A percentile compares a stretch with the other conserved stretches of the same genome.
Conservation (phyloP, 495 filamentous ascomycete species). For the Xylaria venustula region DNA sequence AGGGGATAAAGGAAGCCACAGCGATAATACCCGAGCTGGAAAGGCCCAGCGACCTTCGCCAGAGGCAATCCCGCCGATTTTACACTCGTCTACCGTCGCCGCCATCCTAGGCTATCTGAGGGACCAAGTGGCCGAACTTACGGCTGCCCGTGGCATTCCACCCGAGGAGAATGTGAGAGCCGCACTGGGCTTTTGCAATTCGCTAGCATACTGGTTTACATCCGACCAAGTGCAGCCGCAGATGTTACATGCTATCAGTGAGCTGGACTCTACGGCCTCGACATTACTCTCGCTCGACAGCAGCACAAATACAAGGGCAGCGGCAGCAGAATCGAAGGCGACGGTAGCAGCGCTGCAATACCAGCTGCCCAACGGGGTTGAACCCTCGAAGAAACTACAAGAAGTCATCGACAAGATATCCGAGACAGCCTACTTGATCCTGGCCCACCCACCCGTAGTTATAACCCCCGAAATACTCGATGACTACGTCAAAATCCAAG, state of each 20-base stretch:
- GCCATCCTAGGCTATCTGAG: slow-evolving; percentile 20
- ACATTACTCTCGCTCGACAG: slow-evolving; percentile 27
- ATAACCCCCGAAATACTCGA: slow-evolving; percentile 70
- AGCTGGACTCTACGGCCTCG: slow-evolving; percentile 24
- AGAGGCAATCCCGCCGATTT: neutral
- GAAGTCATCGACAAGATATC: slow-evolving; percentile 46
- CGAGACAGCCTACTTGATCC: slow-evolving; percentile 58
- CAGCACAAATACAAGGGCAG: neutral
- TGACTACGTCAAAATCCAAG: slow-evolving; percentile 69
- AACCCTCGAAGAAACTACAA: neutral
- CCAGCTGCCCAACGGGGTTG: no score
- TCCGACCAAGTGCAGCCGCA: slow-evolving; percentile 20
- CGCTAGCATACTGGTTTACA: slow-evolving; percentile 22
- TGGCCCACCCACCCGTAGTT: slow-evolving; percentile 76
- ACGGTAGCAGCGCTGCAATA: no score
- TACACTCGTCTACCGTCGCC: slow-evolving; percentile 13
- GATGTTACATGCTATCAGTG: slow-evolving; percentile 20
- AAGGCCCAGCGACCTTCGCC: neutral
- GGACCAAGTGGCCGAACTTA: slow-evolving; percentile 14
- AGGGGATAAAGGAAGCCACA: neutral
- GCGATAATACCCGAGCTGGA: slow-evolving; percentile 6
- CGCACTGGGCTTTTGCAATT: slow-evolving; percentile 23
- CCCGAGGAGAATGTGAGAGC: slow-evolving; percentile 19
- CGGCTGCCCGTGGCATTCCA: slow-evolving; percentile 14
- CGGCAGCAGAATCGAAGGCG: no score